These are phyloP conservation scores for Miscanthus lutarioriparius DNA, from an alignment of 176 grass and related monocot species.

Conservation along the genomic window DNA sequence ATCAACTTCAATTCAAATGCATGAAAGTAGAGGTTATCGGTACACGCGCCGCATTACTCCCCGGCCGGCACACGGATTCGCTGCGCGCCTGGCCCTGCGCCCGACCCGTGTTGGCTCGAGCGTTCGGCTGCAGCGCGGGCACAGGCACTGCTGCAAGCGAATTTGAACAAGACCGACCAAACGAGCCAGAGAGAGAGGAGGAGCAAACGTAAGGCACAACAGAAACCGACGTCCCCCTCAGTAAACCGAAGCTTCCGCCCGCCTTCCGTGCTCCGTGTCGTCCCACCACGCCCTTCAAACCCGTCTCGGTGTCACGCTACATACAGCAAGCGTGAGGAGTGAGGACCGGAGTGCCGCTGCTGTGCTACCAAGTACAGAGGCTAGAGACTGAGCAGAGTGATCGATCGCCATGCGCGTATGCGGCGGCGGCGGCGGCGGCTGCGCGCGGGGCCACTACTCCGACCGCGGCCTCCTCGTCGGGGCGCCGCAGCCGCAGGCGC, in stretches of 20 bases:
- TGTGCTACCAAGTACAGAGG: background rate
- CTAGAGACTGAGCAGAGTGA: background rate
- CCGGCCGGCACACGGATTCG: background rate
- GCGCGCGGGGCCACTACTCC: background rate
- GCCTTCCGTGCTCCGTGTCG: constrained; percentile 2
- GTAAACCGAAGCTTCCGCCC: background rate
- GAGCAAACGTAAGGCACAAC: too few relatives aligned
- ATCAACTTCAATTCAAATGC: background rate
- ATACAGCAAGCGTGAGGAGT: background rate
- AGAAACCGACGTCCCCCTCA: background rate
- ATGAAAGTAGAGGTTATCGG: background rate
- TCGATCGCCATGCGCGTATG: constrained; percentile 1
- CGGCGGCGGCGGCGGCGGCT: background rate
- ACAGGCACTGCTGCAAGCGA: background rate
- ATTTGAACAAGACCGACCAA: background rate
- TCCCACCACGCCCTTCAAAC: constrained; percentile 1
- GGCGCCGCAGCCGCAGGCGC: too few relatives aligned
- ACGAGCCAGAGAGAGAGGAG: background rate
- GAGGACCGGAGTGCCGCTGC: background rate
- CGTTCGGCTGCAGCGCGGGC: background rate
- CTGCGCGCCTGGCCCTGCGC: background rate
- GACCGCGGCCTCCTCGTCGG: background rate
- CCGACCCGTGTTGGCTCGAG: background rate
- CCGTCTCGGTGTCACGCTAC: background rate
- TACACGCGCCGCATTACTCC: background rate